Evolutionary conservation across 345 rosid genomes (phyloP), one percentile per base, ranked within the genome.

Genomic region (Eucalyptus tenuipes): DNA sequence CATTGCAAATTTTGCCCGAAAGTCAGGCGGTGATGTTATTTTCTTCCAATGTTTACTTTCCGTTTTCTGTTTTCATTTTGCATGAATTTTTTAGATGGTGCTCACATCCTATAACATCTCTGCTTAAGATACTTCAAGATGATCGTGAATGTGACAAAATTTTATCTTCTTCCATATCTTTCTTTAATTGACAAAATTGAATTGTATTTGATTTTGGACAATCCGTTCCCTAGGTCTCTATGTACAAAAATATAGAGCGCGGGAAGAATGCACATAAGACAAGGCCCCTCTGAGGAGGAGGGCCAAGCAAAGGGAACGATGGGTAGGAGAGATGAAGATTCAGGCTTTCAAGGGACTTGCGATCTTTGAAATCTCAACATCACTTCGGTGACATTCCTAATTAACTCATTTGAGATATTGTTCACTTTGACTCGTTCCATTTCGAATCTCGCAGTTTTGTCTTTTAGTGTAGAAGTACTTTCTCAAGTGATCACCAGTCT

Each of bases 231-330:
- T 66, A 31, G 22, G 1, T 16, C 79, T 66, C 22, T 0, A 37
- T 18, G 45, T 71, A 17, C 7, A 14, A 37, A 66, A 31, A 14
- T 66, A 29, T n/a, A 13, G 33, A 94, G 8, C 94, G 80, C 33
- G 95, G 96, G 14, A 94, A 92, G 90, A 92, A 94, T n/a, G 66
- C 59, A 7, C 55, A 33, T 16, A 16, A 37, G 79, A 66, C 79
- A 31, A 8, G 11, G 79, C 42, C 42, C 79, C 12, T 66, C 8
- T 4, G 7, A 31, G 80, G 42, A 8, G 37, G 42, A 68, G 22
- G 42, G 24, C 42, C 24, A 68, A 68, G 24, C 80, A 68, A 68
- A 4, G 2, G 80, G 42, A 33, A 33, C 3, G 12, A 33, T 40
- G 42, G 13, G 44, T 33, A 68, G 42, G 42, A 68, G 42, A 68